Percentiles rank a stretch among this genome's conserved stretches.
Conservation (phyloP, 768 basidiomycete species). For the Podaxis rugospora region DNA sequence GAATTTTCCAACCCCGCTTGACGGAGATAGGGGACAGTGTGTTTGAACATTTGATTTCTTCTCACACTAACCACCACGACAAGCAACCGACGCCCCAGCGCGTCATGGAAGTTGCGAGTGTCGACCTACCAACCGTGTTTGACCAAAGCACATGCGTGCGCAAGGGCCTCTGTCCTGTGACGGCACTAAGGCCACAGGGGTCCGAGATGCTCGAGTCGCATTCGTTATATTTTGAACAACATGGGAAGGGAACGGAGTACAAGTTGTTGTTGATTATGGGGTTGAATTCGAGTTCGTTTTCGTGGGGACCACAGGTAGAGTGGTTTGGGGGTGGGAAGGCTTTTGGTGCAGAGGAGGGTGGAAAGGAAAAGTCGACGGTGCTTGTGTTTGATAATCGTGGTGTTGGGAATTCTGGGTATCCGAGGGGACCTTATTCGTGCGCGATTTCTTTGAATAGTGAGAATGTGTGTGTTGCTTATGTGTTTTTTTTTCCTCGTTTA, state of each 20-base stretch:
- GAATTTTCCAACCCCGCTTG: too few relatives aligned
- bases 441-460: conserved; percentile 18
- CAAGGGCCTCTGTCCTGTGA: conserved; percentile 76
- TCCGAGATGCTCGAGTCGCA: conserved; percentile 53
- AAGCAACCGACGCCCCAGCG: not conserved
- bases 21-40: too few relatives aligned
- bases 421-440: conserved; percentile 75
- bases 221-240: conserved; percentile 76
- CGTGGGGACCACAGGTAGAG: conserved; percentile 61
- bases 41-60: not conserved
- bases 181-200: conserved; percentile 41
- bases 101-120: not conserved
- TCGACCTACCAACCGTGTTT: conserved; percentile 43
- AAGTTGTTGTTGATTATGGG: conserved; percentile 82
- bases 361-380: conserved; percentile 43
- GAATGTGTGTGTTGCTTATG: not conserved
- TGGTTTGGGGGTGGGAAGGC: conserved; percentile 42
- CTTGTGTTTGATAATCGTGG: conserved; percentile 86
- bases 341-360: conserved; percentile 17
- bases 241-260: conserved; percentile 48
- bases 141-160: conserved; percentile 56
- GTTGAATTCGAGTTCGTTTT: conserved; percentile 58
- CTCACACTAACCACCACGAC: not conserved
- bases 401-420: conserved; percentile 69
- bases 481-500: not conserved